A percentile compares a stretch with the other conserved stretches of the same genome.
Evolutionary conservation across 805 yeast species (phyloP).

Genomic region (Saturnispora zaruensis): DNA sequence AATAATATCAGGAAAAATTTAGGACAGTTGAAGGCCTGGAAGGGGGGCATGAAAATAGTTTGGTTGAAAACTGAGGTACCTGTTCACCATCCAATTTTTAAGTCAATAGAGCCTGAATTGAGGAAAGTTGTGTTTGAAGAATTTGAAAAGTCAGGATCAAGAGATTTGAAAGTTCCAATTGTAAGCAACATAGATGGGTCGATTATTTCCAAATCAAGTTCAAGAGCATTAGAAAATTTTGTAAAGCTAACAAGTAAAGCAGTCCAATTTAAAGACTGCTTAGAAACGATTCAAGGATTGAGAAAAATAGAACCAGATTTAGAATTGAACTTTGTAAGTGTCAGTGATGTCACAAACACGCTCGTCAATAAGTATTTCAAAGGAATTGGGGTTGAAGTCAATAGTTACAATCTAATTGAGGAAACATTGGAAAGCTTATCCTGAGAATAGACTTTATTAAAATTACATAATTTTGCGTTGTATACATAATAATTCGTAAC

Average conservation of each 20-base stretch:
- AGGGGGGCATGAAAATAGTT: conserved; percentile 20
- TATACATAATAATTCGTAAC: neutral
- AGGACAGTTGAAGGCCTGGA: conserved; percentile 16
- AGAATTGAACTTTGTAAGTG: conserved; percentile 22
- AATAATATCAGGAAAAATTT: conserved; percentile 12
- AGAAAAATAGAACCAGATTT: conserved; percentile 4
- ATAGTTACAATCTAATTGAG: conserved; percentile 10
- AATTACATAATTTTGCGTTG: neutral
- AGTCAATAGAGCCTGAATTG: conserved; percentile 22
- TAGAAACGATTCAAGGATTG: conserved; percentile 18
- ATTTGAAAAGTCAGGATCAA: conserved; percentile 1
- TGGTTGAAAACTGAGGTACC: conserved; percentile 27
- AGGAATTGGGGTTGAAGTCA: conserved; percentile 9
- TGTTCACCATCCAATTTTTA: conserved; percentile 28
- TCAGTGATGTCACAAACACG: conserved; percentile 25
- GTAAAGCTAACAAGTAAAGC: conserved; percentile 26
- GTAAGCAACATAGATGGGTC: conserved; percentile 26
- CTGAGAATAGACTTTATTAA: neutral
- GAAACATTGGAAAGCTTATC: conserved; percentile 7
- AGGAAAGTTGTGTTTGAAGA: conserved; percentile 10
- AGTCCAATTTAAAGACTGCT: conserved; percentile 27
- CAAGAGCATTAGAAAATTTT: conserved; percentile 22
- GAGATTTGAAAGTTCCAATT: conserved; percentile 20
- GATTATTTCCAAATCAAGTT: conserved; percentile 12
- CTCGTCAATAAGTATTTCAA: conserved; percentile 21